Base-by-base conservation (phyloP, 306 rosid species). In the Dryas alaskensis region DNA sequence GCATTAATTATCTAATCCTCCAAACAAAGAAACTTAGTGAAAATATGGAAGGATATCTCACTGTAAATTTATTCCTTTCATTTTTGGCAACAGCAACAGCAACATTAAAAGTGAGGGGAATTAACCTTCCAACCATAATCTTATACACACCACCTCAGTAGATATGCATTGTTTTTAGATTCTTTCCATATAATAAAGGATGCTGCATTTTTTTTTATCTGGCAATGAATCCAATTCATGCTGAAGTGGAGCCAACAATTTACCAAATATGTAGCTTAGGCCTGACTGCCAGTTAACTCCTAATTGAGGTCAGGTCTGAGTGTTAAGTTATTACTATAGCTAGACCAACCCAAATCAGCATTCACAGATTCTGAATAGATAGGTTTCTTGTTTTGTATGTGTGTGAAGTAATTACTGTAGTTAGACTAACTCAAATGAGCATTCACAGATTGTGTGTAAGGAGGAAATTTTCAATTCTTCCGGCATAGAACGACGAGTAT, bases 151-250 rank as follows among this genome's bases (percentile, higher is more conserved):
- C 27, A 72, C 52, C 47, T 27, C 17, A 17, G 59, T 60, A 67
- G 37, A 66, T 60, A 43, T 22, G 52, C 54, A 45, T 31, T 10
- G 4, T 45, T 16, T 49, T 66, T 17, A 66, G 4, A 54, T 73
- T 40, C 64, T 42, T 73, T 49, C 81, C 64, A 17, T 66, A 50
- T 27, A 51, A 57, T 22, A 37, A 4, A 64, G 70, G 67, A 69
- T 70, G 69, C 11, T 67, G 52, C 37, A 31, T 31, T 31, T 31
- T 31, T 31, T 31, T 31, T 31, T 31, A 31, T 31, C 37, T 31
- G 37, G 37, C 37, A 31, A 31, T 31, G 37, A 45, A 50, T 59
- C 52, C 51, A 43, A 40, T 65, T 52, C 60, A 75, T 53, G 58
- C 66, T 60, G 25, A 8, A 45, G 47, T 70, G 53, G 39, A 17